Evolutionary conservation across 176 grass and related monocot genomes (phyloP), one percentile per base, ranked within the genome.

Genomic region (Alloteropsis semialata): DNA sequence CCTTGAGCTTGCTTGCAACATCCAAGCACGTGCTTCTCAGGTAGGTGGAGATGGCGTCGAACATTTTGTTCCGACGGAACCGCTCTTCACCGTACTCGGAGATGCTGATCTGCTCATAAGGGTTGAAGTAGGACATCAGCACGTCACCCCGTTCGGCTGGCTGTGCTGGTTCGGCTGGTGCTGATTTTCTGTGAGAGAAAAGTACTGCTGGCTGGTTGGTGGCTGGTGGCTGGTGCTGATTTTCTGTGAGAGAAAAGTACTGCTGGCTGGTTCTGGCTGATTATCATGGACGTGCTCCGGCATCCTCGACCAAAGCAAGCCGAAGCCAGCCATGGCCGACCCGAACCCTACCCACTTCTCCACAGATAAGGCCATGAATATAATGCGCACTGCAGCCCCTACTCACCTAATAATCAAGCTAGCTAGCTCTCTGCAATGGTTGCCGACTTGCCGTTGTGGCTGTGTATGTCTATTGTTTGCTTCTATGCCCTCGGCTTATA

Each of bases 321-420:
- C 58, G 18, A 78, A 1, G 75, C 75, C 56, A 39, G 25, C 75
- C 57, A 78, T 48, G 75, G 75, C 57, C 75, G 76, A 78, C 41
- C 76, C 76, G 2, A 78, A 48, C 41, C 58, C 76, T 46, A 64
- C 42, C 76, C 76, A 78, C 27, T 48, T 63, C 42, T 78, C 76
- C 75, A 78, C 75, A 8, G 75, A 64, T 64, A 64, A 6, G 25
- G 75, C 38, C 75, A 77, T 77, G 56, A n/a, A n/a, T n/a, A n/a
- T n/a, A 64, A 64, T 64, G 61, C 61, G 61, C 60, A 63, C 60
- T 33, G 59, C 59, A 33, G 60, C 28, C 61, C 29, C 61, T 64
- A 36, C 51, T 17, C 73, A 38, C 48, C 16, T n/a, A n/a, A n/a
- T 17, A 48, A 32, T n/a, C 27, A 37, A n/a, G 48, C 9, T 53